A percentile compares a stretch with the other conserved stretches of the same genome.
Evolutionary conservation across 192 early-diverging fungal species (phyloP).

Genomic region (Geranomyces variabilis): DNA sequence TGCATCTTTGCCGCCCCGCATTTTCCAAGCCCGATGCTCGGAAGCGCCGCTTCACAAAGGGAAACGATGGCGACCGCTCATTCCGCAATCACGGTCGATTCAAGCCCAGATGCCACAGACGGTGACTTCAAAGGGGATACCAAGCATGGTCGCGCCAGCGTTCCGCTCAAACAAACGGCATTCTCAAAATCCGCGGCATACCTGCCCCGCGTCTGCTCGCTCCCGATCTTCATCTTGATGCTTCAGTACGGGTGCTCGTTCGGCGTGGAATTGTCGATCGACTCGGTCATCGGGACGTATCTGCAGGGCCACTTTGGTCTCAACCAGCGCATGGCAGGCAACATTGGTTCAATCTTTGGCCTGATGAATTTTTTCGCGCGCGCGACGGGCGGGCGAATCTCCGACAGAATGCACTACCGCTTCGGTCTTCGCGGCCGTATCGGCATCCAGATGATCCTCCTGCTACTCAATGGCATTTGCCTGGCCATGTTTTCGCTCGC

Average conservation of each 20-base stretch:
- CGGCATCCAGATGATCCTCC: constrained; percentile 47
- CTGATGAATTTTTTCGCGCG: constrained; percentile 71
- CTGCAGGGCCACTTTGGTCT: constrained; percentile 50
- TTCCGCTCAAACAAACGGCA: too few relatives aligned
- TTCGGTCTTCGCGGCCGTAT: constrained; percentile 52
- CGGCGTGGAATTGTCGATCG: constrained; percentile 66
- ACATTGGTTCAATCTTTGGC: constrained; percentile 64
- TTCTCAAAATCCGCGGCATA: not conserved
- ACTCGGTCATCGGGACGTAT: constrained; percentile 57
- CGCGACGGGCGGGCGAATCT: constrained; percentile 59
- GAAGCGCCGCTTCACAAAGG: not conserved
- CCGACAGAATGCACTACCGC: constrained; percentile 47
- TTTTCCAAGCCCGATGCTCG: not conserved
- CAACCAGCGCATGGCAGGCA: constrained; percentile 43
- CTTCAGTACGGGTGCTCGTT: constrained; percentile 66
- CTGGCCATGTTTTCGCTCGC: constrained; percentile 54
- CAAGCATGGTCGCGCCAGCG: not conserved
- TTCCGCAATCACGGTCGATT: constrained; percentile 6
- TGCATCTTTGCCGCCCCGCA: constrained; percentile 18
- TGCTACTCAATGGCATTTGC: constrained; percentile 54
- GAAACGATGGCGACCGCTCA: not conserved
- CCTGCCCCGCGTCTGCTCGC: not conserved
- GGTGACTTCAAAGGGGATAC: not conserved
- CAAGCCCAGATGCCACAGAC: not conserved
- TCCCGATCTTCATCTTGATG: constrained; percentile 53